Evolutionary conservation across 1,139 yeast genomes (phyloP).

Genomic region (Yamadazyma friedrichii): DNA sequence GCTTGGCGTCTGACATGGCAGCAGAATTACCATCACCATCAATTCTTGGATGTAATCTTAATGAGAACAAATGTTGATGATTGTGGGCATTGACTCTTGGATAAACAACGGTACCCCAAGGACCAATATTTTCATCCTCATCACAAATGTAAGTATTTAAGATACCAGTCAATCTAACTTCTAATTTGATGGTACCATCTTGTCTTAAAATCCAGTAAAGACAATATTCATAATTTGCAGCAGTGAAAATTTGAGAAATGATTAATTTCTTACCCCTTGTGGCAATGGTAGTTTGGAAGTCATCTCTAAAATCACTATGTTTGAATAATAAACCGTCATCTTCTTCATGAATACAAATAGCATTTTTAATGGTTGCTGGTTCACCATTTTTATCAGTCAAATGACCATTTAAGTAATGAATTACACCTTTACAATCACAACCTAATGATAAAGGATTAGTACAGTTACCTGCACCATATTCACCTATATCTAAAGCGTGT

Average conservation of each 20-base stretch:
- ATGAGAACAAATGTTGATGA: conserved; percentile 81
- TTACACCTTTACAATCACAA: conserved; percentile 83
- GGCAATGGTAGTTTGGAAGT: conserved; percentile 69
- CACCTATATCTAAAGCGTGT: conserved; percentile 85
- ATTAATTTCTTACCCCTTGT: conserved; percentile 75
- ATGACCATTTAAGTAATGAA: conserved; percentile 76
- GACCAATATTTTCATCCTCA: conserved; percentile 64
- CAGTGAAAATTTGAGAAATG: conserved; percentile 78
- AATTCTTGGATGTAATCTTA: conserved; percentile 75
- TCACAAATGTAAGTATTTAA: conserved; percentile 66
- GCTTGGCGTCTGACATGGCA: conserved; percentile 63
- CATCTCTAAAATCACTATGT: conserved; percentile 83
- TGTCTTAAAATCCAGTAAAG: conserved; percentile 80
- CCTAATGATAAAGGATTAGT: conserved; percentile 76
- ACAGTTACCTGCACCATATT: conserved; percentile 84
- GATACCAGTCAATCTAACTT: conserved; percentile 77
- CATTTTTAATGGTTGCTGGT: conserved; percentile 69
- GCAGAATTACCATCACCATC: conserved; percentile 80
- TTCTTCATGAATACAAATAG: conserved; percentile 82
- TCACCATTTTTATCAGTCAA: conserved; percentile 66
- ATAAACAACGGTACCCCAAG: conserved; percentile 79
- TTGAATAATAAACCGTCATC: conserved; percentile 77
- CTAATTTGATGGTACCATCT: conserved; percentile 79
- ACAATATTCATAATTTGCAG: conserved; percentile 84
- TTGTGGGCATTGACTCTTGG: conserved; percentile 83